Evolutionary conservation across 345 rosid species (phyloP).

Genomic region (Brassica napus): Da-Ae NC_063446.1:20293501-20294000

Average conservation of each 20-base stretch:
- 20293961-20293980: no score
- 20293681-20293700: neutral
- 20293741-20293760: conserved; percentile 21
- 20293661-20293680: neutral
- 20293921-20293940: no score
- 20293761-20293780: no score
- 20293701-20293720: neutral
- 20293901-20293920: no score
- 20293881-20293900: no score
- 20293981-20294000: no score
- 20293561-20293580: neutral
- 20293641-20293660: conserved; percentile 13
- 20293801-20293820: no score
- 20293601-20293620: conserved; percentile 5
- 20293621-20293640: neutral
- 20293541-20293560: conserved; percentile 25
- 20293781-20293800: no score
- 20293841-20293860: no score
- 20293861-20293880: no score
- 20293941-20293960: no score
- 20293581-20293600: conserved; percentile 12
- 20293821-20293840: no score
- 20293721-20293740: conserved; percentile 11
- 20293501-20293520: neutral
- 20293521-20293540: conserved; percentile 8